A percentile compares a stretch with the other conserved stretches of the same genome.
phyloP scores from a whole-genome alignment of 805 yeast genomes.

The Nematodospora valgi region DNA sequence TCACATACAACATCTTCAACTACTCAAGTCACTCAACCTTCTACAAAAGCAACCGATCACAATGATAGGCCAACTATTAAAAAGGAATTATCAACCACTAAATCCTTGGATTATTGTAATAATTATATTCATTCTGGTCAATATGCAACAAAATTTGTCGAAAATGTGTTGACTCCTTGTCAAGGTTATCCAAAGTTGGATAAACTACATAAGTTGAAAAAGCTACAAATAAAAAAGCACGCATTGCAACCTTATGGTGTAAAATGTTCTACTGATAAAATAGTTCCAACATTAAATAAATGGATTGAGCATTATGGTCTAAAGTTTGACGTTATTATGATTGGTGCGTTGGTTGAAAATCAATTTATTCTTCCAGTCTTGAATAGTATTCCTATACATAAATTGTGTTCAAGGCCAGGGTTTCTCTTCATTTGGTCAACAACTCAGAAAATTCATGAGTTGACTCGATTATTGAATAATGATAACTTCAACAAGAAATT shows the following conservation, averaged over 20 bases:
- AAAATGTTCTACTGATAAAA: constrained; percentile 48
- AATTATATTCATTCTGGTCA: constrained; percentile 58
- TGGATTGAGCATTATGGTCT: constrained; percentile 61
- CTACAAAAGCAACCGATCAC: not conserved
- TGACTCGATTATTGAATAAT: constrained; percentile 50
- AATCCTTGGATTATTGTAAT: constrained; percentile 61
- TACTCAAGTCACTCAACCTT: not conserved
- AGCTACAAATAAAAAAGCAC: constrained; percentile 48
- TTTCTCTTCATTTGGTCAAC: constrained; percentile 87
- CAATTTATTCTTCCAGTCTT: constrained; percentile 64
- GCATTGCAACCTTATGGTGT: constrained; percentile 67
- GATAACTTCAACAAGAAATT: constrained; percentile 59
- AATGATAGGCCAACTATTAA: too few relatives aligned
- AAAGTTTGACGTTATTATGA: constrained; percentile 87
- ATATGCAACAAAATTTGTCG: constrained; percentile 41
- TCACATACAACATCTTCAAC: not conserved
- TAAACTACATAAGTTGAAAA: constrained; percentile 62
- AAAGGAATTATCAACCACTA: too few relatives aligned
- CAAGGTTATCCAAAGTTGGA: constrained; percentile 87
- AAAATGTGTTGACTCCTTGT: constrained; percentile 63
- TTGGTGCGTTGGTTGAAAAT: constrained; percentile 78
- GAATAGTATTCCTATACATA: constrained; percentile 64
- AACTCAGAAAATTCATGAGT: constrained; percentile 62
- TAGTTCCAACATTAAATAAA: constrained; percentile 52
- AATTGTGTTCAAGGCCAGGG: constrained; percentile 79